Base-by-base conservation (phyloP, 768 basidiomycete species). In the Termitomyces sp. region DNA sequence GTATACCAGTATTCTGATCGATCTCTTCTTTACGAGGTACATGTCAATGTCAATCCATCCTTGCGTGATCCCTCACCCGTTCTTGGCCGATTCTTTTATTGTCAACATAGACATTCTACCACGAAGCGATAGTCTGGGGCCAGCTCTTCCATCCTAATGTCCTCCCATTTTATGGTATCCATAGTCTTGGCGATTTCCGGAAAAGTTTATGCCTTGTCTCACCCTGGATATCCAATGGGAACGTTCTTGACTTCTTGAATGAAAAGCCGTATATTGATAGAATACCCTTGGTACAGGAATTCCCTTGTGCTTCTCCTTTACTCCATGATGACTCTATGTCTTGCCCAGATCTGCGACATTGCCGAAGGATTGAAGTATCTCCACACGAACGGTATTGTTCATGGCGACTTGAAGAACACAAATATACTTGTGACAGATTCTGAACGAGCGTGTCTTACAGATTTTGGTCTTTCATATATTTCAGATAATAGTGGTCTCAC, bases 401-500 rank as follows among this genome's bases (percentile, higher is more conserved):
- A 78, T 53, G 79, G 79, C 0, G 79, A 81, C 55, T 66, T 81
- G 18, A 77, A 76, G 59, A 74, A 73, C 28, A 77, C 76, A 50
- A 59, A 66, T 64, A 41, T 40, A 28, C 43, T 38, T 38, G 36
- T 26, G 8, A 18, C 48, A 16, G 44, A 40, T 20, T 49, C n/a
- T 16, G 74, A 14, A 67, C 68, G 30, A 80, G 80, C 20, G 3
- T 79, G 78, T 56, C 67, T 82, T 5, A 75, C 79, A n/a, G 80
- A 82, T 64, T 82, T 82, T 49, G 81, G 81, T 14, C 67, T 82
- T 7, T 70, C 74, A 0, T 69, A 66, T 6, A 59, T 72, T 12
- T 60, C 57, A 2, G 63, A 69, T 12, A 36, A 60, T 0, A 57
- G 61, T 44, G 60, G 61, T 2, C 43, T 67, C 23, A 58, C 40